phyloP scores from a whole-genome alignment of 2,329 filamentous ascomycete genomes.

The Cryoendolithus antarcticus region DNA sequence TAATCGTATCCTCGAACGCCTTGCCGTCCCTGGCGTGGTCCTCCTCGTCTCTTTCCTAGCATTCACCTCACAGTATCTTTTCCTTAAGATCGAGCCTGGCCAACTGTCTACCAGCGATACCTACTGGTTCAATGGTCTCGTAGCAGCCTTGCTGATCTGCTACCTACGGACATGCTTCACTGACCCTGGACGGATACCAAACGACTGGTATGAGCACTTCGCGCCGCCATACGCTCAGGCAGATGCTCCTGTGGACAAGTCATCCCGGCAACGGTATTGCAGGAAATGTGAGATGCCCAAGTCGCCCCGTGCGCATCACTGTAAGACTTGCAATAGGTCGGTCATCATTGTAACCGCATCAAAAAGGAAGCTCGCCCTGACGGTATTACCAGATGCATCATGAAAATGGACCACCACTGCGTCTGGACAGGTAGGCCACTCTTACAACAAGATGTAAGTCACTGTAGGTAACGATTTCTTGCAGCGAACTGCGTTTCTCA shows the following conservation, averaged over 20 bases:
- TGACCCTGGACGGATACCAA: conserved; percentile 44
- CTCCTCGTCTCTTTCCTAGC: conserved; percentile 55
- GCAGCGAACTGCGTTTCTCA: conserved; percentile 64
- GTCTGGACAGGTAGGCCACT: conserved; percentile 53
- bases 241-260: conserved; percentile 11
- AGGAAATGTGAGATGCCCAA: conserved; percentile 63
- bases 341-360: conserved; percentile 3
- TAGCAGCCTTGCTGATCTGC: conserved; percentile 53
- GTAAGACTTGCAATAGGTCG: conserved; percentile 57
- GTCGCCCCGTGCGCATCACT: conserved; percentile 69
- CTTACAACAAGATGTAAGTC: neutral
- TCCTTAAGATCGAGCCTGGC: conserved; percentile 45
- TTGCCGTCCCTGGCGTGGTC: conserved; percentile 45
- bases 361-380: neutral
- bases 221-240: conserved; percentile 14
- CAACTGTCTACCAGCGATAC: conserved; percentile 47
- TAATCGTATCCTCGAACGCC: conserved; percentile 1
- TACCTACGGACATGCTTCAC: conserved; percentile 54
- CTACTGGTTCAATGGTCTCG: conserved; percentile 52
- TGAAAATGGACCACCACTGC: conserved; percentile 78
- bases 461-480: conserved; percentile 20
- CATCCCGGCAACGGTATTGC: conserved; percentile 48
- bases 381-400: conserved; percentile 37
- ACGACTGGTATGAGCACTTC: conserved; percentile 24
- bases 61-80: conserved; percentile 61